A percentile compares a stretch with the other conserved stretches of the same genome.
These are phyloP conservation scores for Nelumbo lutea DNA, from an alignment of 164 flowering plant genomes.

Conservation along the genomic window DNA sequence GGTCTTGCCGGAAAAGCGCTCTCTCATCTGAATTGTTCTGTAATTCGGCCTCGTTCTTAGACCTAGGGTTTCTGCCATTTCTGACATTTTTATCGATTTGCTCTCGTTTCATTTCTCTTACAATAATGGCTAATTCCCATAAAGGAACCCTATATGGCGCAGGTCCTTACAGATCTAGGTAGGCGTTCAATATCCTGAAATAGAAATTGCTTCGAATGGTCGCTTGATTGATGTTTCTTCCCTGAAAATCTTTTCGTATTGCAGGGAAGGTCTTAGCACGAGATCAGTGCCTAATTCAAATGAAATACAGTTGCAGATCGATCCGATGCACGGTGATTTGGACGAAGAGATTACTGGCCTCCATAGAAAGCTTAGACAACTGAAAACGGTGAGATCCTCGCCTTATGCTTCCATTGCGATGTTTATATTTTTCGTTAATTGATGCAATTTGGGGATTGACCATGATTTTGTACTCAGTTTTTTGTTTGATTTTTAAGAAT, in stretches of 20 bases:
- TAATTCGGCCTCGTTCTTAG: not conserved
- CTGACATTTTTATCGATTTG: no score
- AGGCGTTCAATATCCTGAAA: not conserved
- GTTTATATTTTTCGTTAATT: no score
- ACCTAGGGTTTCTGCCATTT: not conserved
- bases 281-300: slow-evolving; percentile 38
- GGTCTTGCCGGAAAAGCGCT: no score
- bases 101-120: not conserved
- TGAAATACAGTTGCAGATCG: slow-evolving; percentile 65
- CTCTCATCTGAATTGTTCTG: no score
- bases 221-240: not conserved
- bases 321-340: slow-evolving; percentile 62
- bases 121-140: slow-evolving; percentile 26
- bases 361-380: slow-evolving; percentile 36
- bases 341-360: slow-evolving; percentile 64
- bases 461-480: no score
- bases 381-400: slow-evolving; percentile 35
- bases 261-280: slow-evolving; percentile 57
- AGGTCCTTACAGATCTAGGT: slow-evolving; percentile 38
- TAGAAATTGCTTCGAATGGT: not conserved
- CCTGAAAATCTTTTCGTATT: not conserved
- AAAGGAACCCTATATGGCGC: slow-evolving; percentile 15
- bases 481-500: no score
- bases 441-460: no score
- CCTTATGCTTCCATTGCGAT: not conserved